Evolutionary conservation across 257 asterid species (phyloP), one percentile per base, ranked within the genome.

Genomic region (Nicotiana attenuata): DNA sequence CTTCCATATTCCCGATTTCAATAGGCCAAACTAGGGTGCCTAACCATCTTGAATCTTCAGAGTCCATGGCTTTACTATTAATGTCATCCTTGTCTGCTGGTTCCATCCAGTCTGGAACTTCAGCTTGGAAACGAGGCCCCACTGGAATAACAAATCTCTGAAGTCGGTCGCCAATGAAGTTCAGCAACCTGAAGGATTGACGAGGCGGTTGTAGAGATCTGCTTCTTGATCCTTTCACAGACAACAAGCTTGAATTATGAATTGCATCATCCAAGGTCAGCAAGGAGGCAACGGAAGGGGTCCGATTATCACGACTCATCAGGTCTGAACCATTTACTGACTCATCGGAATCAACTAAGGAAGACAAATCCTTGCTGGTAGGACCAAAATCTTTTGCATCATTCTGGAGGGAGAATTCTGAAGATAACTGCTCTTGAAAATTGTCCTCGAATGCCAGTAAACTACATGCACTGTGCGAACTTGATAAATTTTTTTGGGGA

Each of bases 81-180:
- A 61, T 61, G 17, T 65, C n/a, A 14, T 63, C 83, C 82, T 82
- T 75, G 75, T 81, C 82, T 28, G 78, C 80, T 33, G 91, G 89
- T 47, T 65, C 91, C 52, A 80, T 80, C 94, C 93, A 93, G 71
- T 89, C 88, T 2, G 94, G 97, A 71, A 93, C 80, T 11, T 84
- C 95, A 64, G 93, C 95, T 90, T 95, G 99, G 87, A 95, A 95
- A 28, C 91, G 89, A 28, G 94, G 89, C 81, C 98, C 97, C 55
- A 95, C 90, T 56, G 99, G 98, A 81, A 95, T 57, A 85, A 76
- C 89, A 66, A 77, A 84, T 82, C 80, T 89, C 77, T 88, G 90
- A 63, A 77, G 85, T 87, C 76, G 86, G 66, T 91, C 91, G 5
- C 86, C 89, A 33, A 84, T 85, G 68, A 87, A 83, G 81, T 80